A percentile compares a stretch with the other conserved stretches of the same genome.
Conservation (phyloP, 2,329 filamentous ascomycete genomes). For the Phoma herbarum region DNA sequence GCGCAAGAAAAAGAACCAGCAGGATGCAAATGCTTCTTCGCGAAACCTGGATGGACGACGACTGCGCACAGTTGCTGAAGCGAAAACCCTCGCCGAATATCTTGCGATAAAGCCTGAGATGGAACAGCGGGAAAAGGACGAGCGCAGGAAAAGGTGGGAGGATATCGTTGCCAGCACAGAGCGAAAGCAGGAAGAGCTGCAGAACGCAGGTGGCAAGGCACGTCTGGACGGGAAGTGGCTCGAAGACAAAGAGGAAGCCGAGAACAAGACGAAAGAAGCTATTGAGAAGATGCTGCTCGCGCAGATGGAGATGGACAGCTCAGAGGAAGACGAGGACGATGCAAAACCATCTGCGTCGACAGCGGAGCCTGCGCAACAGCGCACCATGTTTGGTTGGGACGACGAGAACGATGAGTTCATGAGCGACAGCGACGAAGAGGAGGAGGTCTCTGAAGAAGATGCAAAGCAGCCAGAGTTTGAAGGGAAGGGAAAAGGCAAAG, state of each 20-base stretch:
- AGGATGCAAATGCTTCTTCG: slow-evolving; percentile 87
- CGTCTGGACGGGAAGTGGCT: slow-evolving; percentile 89
- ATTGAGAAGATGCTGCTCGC: slow-evolving; percentile 64
- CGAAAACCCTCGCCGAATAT: slow-evolving; percentile 94
- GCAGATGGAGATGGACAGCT: slow-evolving; percentile 57
- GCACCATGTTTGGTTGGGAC: slow-evolving; percentile 77
- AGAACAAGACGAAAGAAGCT: slow-evolving; percentile 81
- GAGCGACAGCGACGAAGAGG: slow-evolving; percentile 58
- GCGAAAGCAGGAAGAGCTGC: slow-evolving; percentile 82
- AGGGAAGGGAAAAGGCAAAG: slow-evolving; percentile 57
- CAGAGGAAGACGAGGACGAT: slow-evolving; percentile 42
- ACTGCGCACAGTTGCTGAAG: slow-evolving; percentile 90
- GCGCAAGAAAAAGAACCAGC: slow-evolving; percentile 84
- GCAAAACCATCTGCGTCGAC: slow-evolving; percentile 35
- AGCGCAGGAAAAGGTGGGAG: slow-evolving; percentile 83
- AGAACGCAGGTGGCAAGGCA: slow-evolving; percentile 71
- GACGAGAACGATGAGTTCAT: slow-evolving; percentile 69
- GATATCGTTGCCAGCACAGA: slow-evolving; percentile 87
- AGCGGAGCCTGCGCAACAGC: slow-evolving; percentile 47
- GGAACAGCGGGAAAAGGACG: slow-evolving; percentile 92
- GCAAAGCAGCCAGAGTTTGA: slow-evolving; percentile 38
- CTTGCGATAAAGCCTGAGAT: slow-evolving; percentile 96
- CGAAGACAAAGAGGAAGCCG: slow-evolving; percentile 90
- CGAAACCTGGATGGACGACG: slow-evolving; percentile 92
- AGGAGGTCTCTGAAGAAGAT: slow-evolving; percentile 50